Percentiles rank a stretch among this genome's conserved stretches.
phyloP scores from a whole-genome alignment of 192 early-diverging fungal species.

The Rhizophagus sp. region DNA sequence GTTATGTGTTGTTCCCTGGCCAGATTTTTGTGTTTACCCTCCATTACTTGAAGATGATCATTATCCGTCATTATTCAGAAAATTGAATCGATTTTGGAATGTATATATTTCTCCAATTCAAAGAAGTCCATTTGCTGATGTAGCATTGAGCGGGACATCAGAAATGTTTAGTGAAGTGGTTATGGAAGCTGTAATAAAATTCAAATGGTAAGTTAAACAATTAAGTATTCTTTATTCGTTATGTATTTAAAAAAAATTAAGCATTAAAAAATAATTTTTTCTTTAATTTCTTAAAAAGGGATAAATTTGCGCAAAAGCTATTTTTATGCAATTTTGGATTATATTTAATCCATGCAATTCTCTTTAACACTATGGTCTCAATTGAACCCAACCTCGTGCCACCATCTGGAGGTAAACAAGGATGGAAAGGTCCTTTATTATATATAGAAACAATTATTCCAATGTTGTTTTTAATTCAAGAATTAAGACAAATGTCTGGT shows the following conservation, averaged over 20 bases:
- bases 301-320: background rate
- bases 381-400: background rate
- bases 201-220: background rate
- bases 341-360: background rate
- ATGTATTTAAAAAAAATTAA: background rate
- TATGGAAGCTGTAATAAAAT: conserved; percentile 19
- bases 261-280: background rate
- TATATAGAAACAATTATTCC: background rate
- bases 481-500: background rate
- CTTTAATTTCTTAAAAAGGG: background rate
- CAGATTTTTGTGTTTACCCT: conserved; percentile 16
- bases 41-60: too few relatives aligned
- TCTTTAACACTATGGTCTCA: background rate
- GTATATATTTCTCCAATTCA: background rate
- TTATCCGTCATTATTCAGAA: background rate
- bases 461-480: background rate
- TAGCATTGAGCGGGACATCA: background rate
- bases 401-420: background rate
- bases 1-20: conserved; percentile 10
- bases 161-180: conserved; percentile 8
- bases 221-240: background rate
- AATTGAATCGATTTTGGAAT: background rate
- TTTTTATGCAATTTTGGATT: background rate
- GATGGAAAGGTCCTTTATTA: background rate
- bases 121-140: background rate